Conservation (phyloP, 306 rosid genomes). For the Boehmeria nivea region DNA sequence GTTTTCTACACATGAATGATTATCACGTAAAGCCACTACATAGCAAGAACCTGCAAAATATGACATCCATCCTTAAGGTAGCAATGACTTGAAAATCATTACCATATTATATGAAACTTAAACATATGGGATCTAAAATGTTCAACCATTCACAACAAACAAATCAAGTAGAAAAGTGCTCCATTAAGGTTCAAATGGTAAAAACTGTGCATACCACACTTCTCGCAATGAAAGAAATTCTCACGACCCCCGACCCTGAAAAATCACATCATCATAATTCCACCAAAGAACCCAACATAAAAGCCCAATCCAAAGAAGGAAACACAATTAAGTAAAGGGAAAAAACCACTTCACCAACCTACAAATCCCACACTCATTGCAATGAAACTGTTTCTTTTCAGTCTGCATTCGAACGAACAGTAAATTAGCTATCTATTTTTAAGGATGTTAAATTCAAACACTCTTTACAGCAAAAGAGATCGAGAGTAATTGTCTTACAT, state of each 20-base stretch:
- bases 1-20: constrained; percentile 63
- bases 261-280: not conserved
- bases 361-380: constrained; percentile 72
- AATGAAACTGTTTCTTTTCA: constrained; percentile 53
- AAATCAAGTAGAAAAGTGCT: too few relatives aligned
- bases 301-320: not conserved
- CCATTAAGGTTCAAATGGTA: too few relatives aligned
- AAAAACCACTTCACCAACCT: constrained; percentile 36
- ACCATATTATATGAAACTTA: too few relatives aligned
- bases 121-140: too few relatives aligned
- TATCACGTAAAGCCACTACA: constrained; percentile 33
- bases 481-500: too few relatives aligned
- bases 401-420: constrained; percentile 39
- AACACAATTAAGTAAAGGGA: not conserved
- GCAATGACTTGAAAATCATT: too few relatives aligned
- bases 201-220: not conserved
- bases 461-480: not conserved
- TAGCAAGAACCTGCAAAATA: constrained; percentile 53
- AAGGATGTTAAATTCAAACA: constrained; percentile 4
- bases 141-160: too few relatives aligned
- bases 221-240: constrained; percentile 8
- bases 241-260: constrained; percentile 9
- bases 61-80: too few relatives aligned
- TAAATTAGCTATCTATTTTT: not conserved
- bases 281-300: not conserved